These are phyloP conservation scores for Ceratobasidium sp. DNA, from an alignment of 1,284 basidiomycete genomes.

Conservation along the genomic window DNA sequence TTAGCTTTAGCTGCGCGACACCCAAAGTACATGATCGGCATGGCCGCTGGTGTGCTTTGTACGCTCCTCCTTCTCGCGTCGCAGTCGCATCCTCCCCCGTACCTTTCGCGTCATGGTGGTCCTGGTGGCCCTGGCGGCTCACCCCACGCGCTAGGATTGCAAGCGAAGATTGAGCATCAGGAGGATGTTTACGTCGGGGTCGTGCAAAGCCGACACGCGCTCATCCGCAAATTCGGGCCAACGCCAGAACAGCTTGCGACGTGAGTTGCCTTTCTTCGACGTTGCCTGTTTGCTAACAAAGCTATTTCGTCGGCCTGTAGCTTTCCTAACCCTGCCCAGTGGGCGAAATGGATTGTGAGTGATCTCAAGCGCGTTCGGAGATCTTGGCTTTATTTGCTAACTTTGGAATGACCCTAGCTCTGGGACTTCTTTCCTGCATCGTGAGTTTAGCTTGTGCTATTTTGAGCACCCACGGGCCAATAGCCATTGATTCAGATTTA, in stretches of 20 bases:
- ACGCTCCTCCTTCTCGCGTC: constrained; percentile 15
- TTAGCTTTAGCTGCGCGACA: neutral
- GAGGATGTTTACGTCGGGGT: constrained; percentile 23
- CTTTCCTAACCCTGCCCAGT: constrained; percentile 7
- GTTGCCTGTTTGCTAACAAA: too few species aligned
- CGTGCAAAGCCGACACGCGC: constrained; percentile 22
- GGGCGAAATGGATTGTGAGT: constrained; percentile 22
- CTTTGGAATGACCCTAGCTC: constrained; percentile 12
- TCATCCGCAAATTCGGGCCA: constrained; percentile 30
- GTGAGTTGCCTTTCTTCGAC: neutral
- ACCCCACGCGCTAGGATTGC: neutral
- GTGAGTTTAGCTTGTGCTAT: constrained; percentile 8
- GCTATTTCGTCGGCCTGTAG: neutral
- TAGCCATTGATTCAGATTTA: constrained; percentile 40
- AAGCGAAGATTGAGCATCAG: constrained; percentile 5
- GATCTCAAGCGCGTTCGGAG: neutral
- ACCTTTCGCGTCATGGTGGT: neutral
- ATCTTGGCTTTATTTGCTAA: neutral
- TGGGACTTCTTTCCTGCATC: constrained; percentile 49
- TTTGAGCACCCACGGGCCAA: too few species aligned
- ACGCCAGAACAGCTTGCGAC: constrained; percentile 10
- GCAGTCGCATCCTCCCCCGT: neutral
- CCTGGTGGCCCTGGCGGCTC: neutral
- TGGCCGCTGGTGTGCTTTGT: constrained; percentile 13
- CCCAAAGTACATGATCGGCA: constrained; percentile 23